These are phyloP conservation scores for Tolypocladium endophyticum DNA, from an alignment of 2,329 filamentous ascomycete species.

Conservation along the genomic window DNA sequence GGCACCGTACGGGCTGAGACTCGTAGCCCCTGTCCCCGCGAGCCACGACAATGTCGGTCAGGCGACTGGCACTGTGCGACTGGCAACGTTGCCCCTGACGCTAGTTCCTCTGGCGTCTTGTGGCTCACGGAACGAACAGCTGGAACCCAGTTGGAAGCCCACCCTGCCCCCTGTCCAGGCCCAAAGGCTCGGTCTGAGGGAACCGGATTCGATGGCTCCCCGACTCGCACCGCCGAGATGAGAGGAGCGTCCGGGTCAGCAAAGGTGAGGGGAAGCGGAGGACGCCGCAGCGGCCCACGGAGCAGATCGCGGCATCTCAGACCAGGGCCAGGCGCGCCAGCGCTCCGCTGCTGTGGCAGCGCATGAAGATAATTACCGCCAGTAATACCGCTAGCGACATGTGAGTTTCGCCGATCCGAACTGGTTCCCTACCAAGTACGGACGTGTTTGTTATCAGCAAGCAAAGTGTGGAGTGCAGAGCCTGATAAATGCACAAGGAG, in stretches of 20 bases:
- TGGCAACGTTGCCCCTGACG: slow-evolving; percentile 9
- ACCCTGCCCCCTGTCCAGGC: background rate
- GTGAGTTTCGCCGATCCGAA: background rate
- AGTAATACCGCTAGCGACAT: background rate
- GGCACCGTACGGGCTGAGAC: background rate
- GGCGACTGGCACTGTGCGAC: background rate
- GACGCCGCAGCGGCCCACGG: background rate
- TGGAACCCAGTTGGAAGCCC: background rate
- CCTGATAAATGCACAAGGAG: background rate
- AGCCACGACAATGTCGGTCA: background rate
- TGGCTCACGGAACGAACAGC: background rate
- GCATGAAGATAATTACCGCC: background rate
- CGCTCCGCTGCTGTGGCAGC: background rate
- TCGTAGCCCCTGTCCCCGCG: background rate
- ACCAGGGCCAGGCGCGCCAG: background rate
- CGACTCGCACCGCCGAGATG: background rate
- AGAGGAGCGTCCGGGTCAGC: background rate
- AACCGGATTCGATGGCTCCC: background rate
- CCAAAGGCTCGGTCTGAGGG: background rate
- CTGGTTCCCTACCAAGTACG: background rate
- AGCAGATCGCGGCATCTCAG: background rate
- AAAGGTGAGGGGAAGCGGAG: background rate
- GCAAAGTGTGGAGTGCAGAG: background rate
- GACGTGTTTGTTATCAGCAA: background rate
- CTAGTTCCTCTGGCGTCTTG: slow-evolving; percentile 8